Conservation (phyloP, 371 early-diverging fungal genomes). For the Mortierella polycephala region DNA sequence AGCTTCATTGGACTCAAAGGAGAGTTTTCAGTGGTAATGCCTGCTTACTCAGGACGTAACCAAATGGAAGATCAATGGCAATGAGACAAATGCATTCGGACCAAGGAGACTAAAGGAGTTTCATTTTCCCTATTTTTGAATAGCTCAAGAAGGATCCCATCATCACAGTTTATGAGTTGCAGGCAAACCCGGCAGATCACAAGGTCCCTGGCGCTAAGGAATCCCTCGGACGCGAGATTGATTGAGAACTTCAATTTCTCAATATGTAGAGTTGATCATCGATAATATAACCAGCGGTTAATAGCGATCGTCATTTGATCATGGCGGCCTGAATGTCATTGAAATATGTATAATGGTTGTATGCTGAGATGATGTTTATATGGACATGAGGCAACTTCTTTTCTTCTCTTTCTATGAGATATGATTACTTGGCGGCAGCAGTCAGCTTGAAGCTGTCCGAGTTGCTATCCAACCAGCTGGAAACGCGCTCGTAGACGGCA, state of each 20-base stretch:
- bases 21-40: constrained; percentile 83
- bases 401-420: too few species aligned
- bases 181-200: constrained; percentile 88
- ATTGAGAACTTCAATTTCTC: constrained; percentile 38
- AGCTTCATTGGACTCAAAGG: constrained; percentile 90
- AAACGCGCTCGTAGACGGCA: constrained; percentile 89
- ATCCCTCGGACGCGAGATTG: constrained; percentile 55
- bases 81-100: neutral
- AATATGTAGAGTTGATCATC: neutral
- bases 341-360: too few species aligned
- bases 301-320: too few species aligned
- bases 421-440: constrained; percentile 8
- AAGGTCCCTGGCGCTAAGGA: constrained; percentile 65
- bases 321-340: too few species aligned
- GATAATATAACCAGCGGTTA: too few species aligned
- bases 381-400: too few species aligned
- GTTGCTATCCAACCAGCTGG: constrained; percentile 74
- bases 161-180: constrained; percentile 87
- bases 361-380: too few species aligned
- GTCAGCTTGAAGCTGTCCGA: constrained; percentile 57
- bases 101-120: neutral
- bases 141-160: constrained; percentile 85
- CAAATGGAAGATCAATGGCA: neutral
- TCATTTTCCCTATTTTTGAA: constrained; percentile 5
- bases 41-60: too few species aligned